Percentiles rank a stretch among this genome's conserved stretches.
Evolutionary conservation across 1,139 yeast genomes (phyloP).

Genomic region (Yamadazyma atlantica): DNA sequence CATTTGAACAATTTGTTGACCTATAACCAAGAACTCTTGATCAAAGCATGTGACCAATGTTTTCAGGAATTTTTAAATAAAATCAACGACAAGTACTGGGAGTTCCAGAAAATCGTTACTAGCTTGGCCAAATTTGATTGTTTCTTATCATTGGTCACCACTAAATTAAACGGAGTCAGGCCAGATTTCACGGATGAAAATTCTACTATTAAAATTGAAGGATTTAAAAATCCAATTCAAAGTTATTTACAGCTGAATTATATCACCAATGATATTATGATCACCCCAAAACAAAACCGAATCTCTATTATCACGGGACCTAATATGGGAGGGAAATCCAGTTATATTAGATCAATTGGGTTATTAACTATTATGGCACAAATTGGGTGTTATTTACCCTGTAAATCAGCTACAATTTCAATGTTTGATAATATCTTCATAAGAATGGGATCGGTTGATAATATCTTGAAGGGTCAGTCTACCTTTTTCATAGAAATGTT

Average conservation of each 20-base stretch:
- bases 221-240: conserved; percentile 82
- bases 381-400: conserved; percentile 88
- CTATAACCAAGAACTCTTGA: conserved; percentile 61
- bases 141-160: conserved; percentile 64
- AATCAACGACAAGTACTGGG: conserved; percentile 47
- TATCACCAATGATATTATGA: conserved; percentile 68
- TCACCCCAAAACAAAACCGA: conserved; percentile 45
- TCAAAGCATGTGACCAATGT: conserved; percentile 54
- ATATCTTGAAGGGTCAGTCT: conserved; percentile 65
- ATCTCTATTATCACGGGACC: conserved; percentile 88
- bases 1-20: conserved; percentile 55
- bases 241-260: conserved; percentile 41
- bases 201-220: conserved; percentile 51
- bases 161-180: conserved; percentile 46
- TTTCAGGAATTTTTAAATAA: conserved; percentile 52
- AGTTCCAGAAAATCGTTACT: conserved; percentile 49
- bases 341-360: conserved; percentile 89
- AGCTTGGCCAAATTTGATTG: conserved; percentile 70
- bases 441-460: conserved; percentile 75
- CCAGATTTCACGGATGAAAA: conserved; percentile 55
- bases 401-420: conserved; percentile 48
- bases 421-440: conserved; percentile 57
- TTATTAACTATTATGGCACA: conserved; percentile 87
- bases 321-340: conserved; percentile 98
- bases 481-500: conserved; percentile 76